A percentile compares a stretch with the other conserved stretches of the same genome.
These are phyloP conservation scores for Colletotrichum sp. DNA, from an alignment of 2,329 filamentous ascomycete genomes.

Conservation along the genomic window DNA sequence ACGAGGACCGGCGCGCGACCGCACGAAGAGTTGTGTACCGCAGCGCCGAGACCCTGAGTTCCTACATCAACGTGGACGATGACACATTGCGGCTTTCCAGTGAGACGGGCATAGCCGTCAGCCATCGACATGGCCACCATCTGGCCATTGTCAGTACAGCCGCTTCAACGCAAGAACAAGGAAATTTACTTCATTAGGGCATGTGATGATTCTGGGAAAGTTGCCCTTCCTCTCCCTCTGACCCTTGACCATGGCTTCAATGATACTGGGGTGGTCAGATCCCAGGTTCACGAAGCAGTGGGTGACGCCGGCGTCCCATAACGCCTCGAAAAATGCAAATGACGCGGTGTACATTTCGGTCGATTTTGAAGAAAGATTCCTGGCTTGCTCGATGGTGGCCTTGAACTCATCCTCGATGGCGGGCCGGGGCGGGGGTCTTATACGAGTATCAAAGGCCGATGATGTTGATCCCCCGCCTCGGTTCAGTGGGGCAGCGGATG, in stretches of 20 bases:
- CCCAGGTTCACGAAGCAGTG: slow-evolving; percentile 68
- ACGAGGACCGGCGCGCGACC: slow-evolving; percentile 74
- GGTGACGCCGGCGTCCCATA: slow-evolving; percentile 72
- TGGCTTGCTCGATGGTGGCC: slow-evolving; percentile 10
- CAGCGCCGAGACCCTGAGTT: slow-evolving; percentile 73
- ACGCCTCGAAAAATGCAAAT: slow-evolving; percentile 81
- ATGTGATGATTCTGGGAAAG: slow-evolving; percentile 74
- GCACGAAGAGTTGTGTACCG: slow-evolving; percentile 74
- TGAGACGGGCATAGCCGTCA: slow-evolving; percentile 73
- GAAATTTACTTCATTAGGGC: slow-evolving; percentile 68
- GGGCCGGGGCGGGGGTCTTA: slow-evolving; percentile 3
- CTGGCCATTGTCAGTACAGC: slow-evolving; percentile 35
- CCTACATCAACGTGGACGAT: slow-evolving; percentile 78
- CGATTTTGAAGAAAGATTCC: slow-evolving; percentile 3
- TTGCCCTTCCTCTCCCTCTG: slow-evolving; percentile 65
- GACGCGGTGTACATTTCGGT: slow-evolving; percentile 71
- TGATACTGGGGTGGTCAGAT: slow-evolving; percentile 71
- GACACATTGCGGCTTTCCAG: slow-evolving; percentile 71
- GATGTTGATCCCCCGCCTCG: slow-evolving; percentile 7
- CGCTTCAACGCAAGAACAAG: background rate
- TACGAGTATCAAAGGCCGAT: background rate
- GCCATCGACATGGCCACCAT: slow-evolving; percentile 82
- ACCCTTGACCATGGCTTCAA: slow-evolving; percentile 76
- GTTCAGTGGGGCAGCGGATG: slow-evolving; percentile 4
- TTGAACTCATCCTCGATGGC: background rate